A percentile compares a stretch with the other conserved stretches of the same genome.
Evolutionary conservation across 345 rosid species (phyloP).

Genomic region (Cardiospermum halicacabum): DNA sequence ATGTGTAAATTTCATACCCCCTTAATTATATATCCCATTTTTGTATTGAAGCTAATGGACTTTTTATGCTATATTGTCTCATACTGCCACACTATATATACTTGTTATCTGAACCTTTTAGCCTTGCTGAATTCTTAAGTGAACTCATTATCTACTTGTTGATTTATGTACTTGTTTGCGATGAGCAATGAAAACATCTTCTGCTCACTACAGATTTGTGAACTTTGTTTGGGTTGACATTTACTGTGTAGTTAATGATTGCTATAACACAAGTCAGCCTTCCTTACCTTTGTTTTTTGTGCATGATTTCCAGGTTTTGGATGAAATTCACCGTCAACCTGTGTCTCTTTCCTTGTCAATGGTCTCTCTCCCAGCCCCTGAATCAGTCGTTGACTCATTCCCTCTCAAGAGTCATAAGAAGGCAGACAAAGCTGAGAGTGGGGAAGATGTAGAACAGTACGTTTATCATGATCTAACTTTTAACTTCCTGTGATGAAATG

Average conservation of each 20-base stretch:
- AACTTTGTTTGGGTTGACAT: neutral
- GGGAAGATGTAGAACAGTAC: conserved; percentile 51
- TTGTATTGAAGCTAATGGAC: neutral
- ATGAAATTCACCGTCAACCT: conserved; percentile 68
- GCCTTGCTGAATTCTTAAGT: neutral
- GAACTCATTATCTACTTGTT: neutral
- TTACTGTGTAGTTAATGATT: neutral
- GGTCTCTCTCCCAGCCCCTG: conserved; percentile 55
- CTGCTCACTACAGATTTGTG: neutral
- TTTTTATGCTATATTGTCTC: neutral
- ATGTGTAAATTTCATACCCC: neutral
- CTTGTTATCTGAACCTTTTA: neutral
- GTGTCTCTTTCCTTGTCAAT: conserved; percentile 44
- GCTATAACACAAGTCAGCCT: neutral
- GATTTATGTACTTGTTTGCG: neutral
- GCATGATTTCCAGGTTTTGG: conserved; percentile 49
- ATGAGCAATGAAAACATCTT: neutral
- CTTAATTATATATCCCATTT: neutral
- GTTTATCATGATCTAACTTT: conserved; percentile 19
- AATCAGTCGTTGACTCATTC: conserved; percentile 63
- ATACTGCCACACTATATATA: neutral
- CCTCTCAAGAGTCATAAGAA: conserved; percentile 57
- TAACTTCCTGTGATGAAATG: too few relatives aligned
- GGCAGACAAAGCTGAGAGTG: conserved; percentile 18
- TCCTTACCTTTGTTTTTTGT: conserved; percentile 10